phyloP scores from a whole-genome alignment of 2,329 filamentous ascomycete genomes.

The Thelonectria discophora region DNA sequence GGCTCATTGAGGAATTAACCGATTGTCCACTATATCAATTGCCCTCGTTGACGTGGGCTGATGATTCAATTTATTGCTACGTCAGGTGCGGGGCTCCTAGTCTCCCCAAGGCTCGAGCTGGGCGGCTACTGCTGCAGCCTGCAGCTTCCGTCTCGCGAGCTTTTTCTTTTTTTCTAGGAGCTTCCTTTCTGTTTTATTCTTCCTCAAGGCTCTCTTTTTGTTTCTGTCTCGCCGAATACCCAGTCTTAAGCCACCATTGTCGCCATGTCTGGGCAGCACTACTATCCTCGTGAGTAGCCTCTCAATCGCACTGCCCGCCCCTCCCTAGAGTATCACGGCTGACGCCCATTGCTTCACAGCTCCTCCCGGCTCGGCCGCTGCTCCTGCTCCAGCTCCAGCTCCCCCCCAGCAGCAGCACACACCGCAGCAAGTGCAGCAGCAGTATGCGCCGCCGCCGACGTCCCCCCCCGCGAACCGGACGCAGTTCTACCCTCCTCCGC shows the following conservation, averaged over 20 bases:
- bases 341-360: conserved; percentile 44
- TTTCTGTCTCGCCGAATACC: background rate
- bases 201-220: background rate
- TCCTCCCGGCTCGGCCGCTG: conserved; percentile 50
- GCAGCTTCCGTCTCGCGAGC: conserved; percentile 12
- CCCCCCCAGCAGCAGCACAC: conserved; percentile 34
- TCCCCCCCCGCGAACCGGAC: conserved; percentile 58
- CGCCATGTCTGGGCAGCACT: conserved; percentile 54
- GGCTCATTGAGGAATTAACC: too few species aligned
- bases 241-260: background rate
- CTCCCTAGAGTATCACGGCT: conserved; percentile 25
- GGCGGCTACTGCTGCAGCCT: conserved; percentile 28
- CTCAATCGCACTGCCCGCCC: conserved; percentile 2
- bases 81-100: conserved; percentile 20
- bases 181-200: conserved; percentile 3
- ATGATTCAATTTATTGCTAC: too few species aligned
- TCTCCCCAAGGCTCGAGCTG: conserved; percentile 17
- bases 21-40: too few species aligned
- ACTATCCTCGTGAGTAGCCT: conserved; percentile 57
- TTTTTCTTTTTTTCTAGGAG: conserved; percentile 7
- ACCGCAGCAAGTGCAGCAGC: conserved; percentile 45
- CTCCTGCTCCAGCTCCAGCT: conserved; percentile 41
- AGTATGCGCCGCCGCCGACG: conserved; percentile 57
- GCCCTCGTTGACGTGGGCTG: background rate
- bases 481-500: conserved; percentile 57